phyloP scores from a whole-genome alignment of 2,329 filamentous ascomycete genomes.

The Allantophomopsis lycopodina region DNA sequence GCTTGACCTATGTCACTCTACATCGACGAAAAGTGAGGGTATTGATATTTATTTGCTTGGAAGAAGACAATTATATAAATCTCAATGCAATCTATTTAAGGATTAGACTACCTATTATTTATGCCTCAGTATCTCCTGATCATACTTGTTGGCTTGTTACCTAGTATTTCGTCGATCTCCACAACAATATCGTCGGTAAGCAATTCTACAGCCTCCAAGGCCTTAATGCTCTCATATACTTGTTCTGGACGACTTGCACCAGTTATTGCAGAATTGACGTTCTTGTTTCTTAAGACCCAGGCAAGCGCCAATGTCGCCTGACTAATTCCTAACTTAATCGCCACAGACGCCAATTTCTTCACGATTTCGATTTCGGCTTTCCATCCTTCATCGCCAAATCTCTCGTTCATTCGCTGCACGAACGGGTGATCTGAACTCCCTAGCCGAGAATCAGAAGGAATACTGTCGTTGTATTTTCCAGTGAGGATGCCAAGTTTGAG shows the following conservation, averaged over 20 bases:
- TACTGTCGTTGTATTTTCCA: conserved; percentile 53
- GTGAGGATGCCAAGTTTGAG: conserved; percentile 47
- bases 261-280: conserved; percentile 46
- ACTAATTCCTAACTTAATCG: conserved; percentile 45
- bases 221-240: conserved; percentile 43
- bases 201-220: conserved; percentile 36
- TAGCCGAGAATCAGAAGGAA: conserved; percentile 43
- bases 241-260: conserved; percentile 43
- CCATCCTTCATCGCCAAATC: conserved; percentile 33
- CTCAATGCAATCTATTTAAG: too few relatives aligned
- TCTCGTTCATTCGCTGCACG: conserved; percentile 25
- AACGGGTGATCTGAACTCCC: conserved; percentile 38
- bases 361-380: conserved; percentile 43
- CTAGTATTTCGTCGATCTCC: conserved; percentile 43
- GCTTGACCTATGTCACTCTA: too few relatives aligned
- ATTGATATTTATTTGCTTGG: too few relatives aligned
- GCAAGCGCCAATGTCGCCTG: conserved; percentile 38
- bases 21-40: too few relatives aligned
- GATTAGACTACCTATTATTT: too few relatives aligned
- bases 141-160: conserved; percentile 37
- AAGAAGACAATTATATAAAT: too few relatives aligned
- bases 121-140: conserved; percentile 12
- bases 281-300: conserved; percentile 48
- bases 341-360: conserved; percentile 44
- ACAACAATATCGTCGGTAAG: conserved; percentile 43